Evolutionary conservation across 164 flowering plant genomes (phyloP).

Genomic region (Vitis cinerea): DNA sequence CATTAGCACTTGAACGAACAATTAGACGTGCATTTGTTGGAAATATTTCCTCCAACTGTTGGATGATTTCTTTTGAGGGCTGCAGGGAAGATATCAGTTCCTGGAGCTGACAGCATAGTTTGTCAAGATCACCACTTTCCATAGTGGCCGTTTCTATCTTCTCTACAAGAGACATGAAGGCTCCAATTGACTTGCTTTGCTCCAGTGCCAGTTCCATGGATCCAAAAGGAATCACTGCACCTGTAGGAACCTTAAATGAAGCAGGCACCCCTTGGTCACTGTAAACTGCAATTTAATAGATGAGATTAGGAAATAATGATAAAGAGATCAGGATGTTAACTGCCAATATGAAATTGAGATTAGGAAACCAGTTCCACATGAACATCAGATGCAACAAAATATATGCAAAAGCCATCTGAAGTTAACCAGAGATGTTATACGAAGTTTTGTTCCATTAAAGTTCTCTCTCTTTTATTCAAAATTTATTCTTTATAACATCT

Average conservation of each 20-base stretch:
- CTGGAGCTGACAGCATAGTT: slow-evolving; percentile 57
- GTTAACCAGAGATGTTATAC: no score
- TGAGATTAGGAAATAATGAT: no score
- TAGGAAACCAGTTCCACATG: no score
- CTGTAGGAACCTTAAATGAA: slow-evolving; percentile 69
- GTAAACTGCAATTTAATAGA: slow-evolving; percentile 44
- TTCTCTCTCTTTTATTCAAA: no score
- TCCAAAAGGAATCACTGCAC: slow-evolving; percentile 84
- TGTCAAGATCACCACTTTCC: slow-evolving; percentile 69
- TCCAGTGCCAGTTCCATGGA: slow-evolving; percentile 72
- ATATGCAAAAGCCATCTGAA: no score
- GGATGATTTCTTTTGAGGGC: slow-evolving; percentile 43
- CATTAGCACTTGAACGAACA: slow-evolving; percentile 96
- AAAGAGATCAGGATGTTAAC: no score
- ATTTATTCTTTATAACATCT: no score
- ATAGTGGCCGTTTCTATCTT: slow-evolving; percentile 65
- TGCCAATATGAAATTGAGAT: no score
- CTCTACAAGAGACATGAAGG: slow-evolving; percentile 48
- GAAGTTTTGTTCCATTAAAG: no score
- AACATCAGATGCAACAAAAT: no score
- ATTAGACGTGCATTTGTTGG: slow-evolving; percentile 50
- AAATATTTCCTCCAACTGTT: slow-evolving; percentile 44
- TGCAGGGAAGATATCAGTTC: slow-evolving; percentile 51
- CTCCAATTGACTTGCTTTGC: slow-evolving; percentile 40
- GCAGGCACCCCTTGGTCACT: slow-evolving; percentile 83